Percentiles rank a stretch among this genome's conserved stretches.
Evolutionary conservation across 75 land plant species (phyloP).

Genomic region (Cunninghamia lanceolata): DNA sequence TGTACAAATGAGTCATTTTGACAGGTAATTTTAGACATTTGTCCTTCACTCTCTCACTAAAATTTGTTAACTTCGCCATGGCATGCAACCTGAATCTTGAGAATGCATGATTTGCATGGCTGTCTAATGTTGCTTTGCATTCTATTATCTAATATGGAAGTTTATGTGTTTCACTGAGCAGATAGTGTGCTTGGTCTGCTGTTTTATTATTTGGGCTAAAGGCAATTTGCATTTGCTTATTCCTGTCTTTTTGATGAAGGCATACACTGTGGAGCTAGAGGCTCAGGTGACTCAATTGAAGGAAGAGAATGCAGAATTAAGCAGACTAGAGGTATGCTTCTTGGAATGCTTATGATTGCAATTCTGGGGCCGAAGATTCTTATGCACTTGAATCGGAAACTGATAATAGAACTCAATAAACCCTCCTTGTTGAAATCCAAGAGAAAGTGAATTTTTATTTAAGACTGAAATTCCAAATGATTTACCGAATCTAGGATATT

Average conservation of each 20-base stretch:
- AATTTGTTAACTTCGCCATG: not conserved
- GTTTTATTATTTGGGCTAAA: not conserved
- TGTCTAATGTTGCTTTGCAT: not conserved
- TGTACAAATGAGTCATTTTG: not conserved
- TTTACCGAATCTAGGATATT: not conserved
- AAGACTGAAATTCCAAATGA: not conserved
- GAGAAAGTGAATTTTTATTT: not conserved
- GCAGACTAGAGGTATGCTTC: constrained; percentile 37
- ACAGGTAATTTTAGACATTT: not conserved
- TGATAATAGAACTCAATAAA: not conserved
- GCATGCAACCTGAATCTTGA: not conserved
- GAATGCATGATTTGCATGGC: not conserved
- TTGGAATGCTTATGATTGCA: not conserved
- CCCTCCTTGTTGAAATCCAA: not conserved
- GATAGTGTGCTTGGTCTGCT: not conserved
- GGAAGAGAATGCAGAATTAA: constrained; percentile 54
- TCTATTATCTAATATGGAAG: not conserved
- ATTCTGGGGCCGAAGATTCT: not conserved
- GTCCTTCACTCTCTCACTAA: not conserved
- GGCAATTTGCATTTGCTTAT: not conserved
- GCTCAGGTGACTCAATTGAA: constrained; percentile 42
- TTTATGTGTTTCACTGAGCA: not conserved
- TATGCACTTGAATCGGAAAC: not conserved
- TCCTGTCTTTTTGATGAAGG: constrained; percentile 28
- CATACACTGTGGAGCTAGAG: constrained; percentile 64